Percentiles rank a stretch among this genome's conserved stretches.
phyloP scores from a whole-genome alignment of 805 yeast species.

The Wickerhamomyces mucosus region DNA sequence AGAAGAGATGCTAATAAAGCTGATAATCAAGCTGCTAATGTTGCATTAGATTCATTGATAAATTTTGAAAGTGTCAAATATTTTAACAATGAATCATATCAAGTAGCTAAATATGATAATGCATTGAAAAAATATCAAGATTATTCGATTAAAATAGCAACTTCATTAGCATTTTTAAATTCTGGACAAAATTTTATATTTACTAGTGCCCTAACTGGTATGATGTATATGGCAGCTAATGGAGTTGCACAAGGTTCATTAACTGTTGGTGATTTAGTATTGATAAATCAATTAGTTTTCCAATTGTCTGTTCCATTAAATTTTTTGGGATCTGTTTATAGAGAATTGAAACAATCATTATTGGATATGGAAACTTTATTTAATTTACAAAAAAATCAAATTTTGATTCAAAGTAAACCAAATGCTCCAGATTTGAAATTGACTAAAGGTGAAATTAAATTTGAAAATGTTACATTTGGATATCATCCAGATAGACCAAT shows the following conservation, averaged over 20 bases:
- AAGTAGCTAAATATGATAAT: slow-evolving; percentile 67
- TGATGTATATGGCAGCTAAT: slow-evolving; percentile 97
- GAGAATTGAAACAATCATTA: slow-evolving; percentile 88
- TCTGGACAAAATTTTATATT: slow-evolving; percentile 75
- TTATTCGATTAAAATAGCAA: slow-evolving; percentile 67
- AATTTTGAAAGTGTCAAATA: slow-evolving; percentile 92
- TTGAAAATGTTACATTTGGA: slow-evolving; percentile 89
- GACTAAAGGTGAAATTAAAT: slow-evolving; percentile 54
- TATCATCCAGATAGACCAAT: slow-evolving; percentile 87
- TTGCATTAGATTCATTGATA: slow-evolving; percentile 87
- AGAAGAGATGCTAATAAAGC: slow-evolving; percentile 86
- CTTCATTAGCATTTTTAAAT: slow-evolving; percentile 69
- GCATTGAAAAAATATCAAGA: slow-evolving; percentile 68
- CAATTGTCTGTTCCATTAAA: slow-evolving; percentile 92
- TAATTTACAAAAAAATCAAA: slow-evolving; percentile 67
- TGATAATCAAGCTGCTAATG: slow-evolving; percentile 91
- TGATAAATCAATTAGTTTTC: slow-evolving; percentile 92
- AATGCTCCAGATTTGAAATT: slow-evolving; percentile 54
- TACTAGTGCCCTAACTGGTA: slow-evolving; percentile 83
- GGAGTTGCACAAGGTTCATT: slow-evolving; percentile 80
- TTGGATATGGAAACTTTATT: slow-evolving; percentile 95
- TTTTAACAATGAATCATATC: slow-evolving; percentile 82
- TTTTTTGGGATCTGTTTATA: slow-evolving; percentile 89
- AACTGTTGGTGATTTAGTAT: slow-evolving; percentile 90
- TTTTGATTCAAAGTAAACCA: slow-evolving; percentile 53